phyloP scores from a whole-genome alignment of 2,329 filamentous ascomycete genomes.

The Escovopsis weberi region DNA sequence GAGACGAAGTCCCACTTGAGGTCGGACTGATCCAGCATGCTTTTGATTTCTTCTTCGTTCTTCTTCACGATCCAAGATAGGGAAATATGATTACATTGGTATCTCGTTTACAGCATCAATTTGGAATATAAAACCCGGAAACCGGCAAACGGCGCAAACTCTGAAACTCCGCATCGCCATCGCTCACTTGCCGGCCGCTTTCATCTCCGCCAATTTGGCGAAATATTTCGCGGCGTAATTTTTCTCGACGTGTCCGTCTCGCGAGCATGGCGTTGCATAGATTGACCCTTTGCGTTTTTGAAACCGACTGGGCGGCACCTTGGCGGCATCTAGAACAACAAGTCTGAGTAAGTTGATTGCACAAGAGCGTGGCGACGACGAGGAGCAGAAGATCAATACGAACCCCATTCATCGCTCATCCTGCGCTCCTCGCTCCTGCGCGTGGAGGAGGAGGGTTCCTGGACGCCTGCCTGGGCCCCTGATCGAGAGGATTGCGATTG shows the following conservation, averaged over 20 bases:
- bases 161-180: not conserved
- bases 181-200: slow-evolving; percentile 21
- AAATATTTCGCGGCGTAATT: slow-evolving; percentile 47
- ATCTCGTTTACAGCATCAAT: not conserved
- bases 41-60: not conserved
- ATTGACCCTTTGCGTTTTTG: slow-evolving; percentile 57
- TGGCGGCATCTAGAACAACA: slow-evolving; percentile 39
- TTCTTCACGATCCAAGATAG: not conserved
- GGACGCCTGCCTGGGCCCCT: slow-evolving; percentile 11
- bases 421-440: slow-evolving; percentile 18
- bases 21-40: not conserved
- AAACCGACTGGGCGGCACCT: slow-evolving; percentile 52
- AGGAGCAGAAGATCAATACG: slow-evolving; percentile 8
- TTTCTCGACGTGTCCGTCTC: slow-evolving; percentile 48
- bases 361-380: not conserved
- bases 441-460: slow-evolving; percentile 16
- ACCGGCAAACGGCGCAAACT: too few relatives aligned
- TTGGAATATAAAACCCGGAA: not conserved
- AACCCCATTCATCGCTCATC: slow-evolving; percentile 35
- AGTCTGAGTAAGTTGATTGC: not conserved
- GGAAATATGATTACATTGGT: not conserved
- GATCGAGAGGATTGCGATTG: slow-evolving; percentile 7
- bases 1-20: not conserved
- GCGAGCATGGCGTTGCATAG: slow-evolving; percentile 48
- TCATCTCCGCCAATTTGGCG: slow-evolving; percentile 42